phyloP scores from a whole-genome alignment of 305 asterid species.

The Solanum hybrid region DNA sequence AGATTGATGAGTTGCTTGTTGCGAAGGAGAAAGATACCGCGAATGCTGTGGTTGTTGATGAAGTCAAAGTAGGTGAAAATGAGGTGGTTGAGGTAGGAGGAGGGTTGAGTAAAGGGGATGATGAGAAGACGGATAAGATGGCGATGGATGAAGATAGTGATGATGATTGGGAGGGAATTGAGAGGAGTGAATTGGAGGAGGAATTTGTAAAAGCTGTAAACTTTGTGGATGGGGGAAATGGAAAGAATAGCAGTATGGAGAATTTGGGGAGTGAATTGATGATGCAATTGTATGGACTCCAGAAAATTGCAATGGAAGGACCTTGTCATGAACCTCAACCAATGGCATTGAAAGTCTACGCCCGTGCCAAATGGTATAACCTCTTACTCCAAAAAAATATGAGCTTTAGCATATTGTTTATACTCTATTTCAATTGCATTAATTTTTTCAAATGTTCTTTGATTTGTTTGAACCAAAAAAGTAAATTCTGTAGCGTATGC shows the following conservation, averaged over 20 bases:
- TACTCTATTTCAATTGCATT: background rate
- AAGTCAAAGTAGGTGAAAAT: background rate
- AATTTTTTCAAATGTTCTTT: background rate
- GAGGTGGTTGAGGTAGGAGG: conserved; percentile 1
- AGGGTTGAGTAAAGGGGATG: conserved; percentile 10
- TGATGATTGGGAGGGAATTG: conserved; percentile 95
- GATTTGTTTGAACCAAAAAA: background rate
- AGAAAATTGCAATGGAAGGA: conserved; percentile 71
- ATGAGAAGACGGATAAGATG: conserved; percentile 7
- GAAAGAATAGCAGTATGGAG: conserved; percentile 14
- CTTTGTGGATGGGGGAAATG: conserved; percentile 49
- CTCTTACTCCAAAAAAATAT: background rate
- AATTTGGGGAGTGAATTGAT: conserved; percentile 40
- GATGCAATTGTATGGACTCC: conserved; percentile 67
- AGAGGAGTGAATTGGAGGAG: conserved; percentile 79
- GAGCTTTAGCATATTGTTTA: background rate
- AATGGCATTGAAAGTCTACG: conserved; percentile 58
- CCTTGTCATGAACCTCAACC: conserved; percentile 74
- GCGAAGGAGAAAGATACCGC: conserved; percentile 9
- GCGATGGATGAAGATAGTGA: conserved; percentile 21
- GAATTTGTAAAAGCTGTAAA: conserved; percentile 66
- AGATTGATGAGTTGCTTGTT: conserved; percentile 7
- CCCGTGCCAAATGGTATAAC: conserved; percentile 83
- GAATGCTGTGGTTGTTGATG: background rate
- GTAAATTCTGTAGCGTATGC: background rate